A percentile compares a stretch with the other conserved stretches of the same genome.
Evolutionary conservation across 2,329 filamentous ascomycete species (phyloP).

Genomic region (Leptographium flavum): DNA sequence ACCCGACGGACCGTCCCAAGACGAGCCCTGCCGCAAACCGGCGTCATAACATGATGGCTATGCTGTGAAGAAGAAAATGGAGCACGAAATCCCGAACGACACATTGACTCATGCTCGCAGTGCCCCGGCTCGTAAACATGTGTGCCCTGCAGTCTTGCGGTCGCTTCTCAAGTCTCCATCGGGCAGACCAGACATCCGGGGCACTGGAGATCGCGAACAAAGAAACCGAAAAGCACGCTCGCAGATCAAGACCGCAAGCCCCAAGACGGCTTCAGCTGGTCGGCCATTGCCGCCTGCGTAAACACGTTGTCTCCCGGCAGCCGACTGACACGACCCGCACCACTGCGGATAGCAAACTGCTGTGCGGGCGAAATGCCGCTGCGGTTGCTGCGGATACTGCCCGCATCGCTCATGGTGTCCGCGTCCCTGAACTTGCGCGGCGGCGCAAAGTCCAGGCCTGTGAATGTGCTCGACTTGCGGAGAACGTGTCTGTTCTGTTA

Average conservation of each 20-base stretch:
- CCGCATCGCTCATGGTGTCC: constrained; percentile 48
- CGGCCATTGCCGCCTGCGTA: constrained; percentile 51
- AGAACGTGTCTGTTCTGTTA: constrained; percentile 43
- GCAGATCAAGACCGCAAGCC: constrained; percentile 25
- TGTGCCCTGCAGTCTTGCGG: too few species aligned
- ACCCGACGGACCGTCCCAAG: neutral
- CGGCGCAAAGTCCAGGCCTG: constrained; percentile 66
- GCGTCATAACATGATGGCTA: neutral
- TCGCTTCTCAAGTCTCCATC: neutral
- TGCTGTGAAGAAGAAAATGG: neutral
- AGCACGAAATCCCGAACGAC: constrained; percentile 1
- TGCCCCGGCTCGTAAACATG: too few species aligned
- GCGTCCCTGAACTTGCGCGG: constrained; percentile 57
- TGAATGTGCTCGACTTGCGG: constrained; percentile 67
- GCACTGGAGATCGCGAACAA: neutral
- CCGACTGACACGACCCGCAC: constrained; percentile 75
- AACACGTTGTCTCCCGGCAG: constrained; percentile 73
- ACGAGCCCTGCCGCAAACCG: neutral
- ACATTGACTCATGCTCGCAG: constrained; percentile 1
- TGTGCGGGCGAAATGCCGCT: constrained; percentile 63
- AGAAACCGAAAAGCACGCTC: neutral
- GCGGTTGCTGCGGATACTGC: constrained; percentile 57
- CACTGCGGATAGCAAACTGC: constrained; percentile 58
- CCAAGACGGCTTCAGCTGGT: constrained; percentile 47
- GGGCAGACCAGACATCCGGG: neutral